phyloP scores from a whole-genome alignment of 768 basidiomycete species.

The Auriscalpium vulgare region DNA sequence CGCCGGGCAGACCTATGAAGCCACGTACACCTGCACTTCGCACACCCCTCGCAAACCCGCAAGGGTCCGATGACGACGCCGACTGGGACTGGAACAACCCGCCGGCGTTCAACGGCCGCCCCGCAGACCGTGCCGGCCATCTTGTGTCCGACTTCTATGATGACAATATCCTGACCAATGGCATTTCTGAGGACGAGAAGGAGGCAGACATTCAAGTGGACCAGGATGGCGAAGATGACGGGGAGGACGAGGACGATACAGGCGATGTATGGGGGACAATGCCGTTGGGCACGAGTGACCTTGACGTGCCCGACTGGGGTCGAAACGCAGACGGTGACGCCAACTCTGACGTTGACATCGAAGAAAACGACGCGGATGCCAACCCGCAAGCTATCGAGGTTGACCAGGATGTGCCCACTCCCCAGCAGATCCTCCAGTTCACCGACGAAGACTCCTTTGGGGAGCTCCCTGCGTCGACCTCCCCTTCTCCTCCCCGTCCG shows the following conservation, averaged over 20 bases:
- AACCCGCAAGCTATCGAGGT: too few species aligned
- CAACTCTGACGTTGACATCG: too few species aligned
- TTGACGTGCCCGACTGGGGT: too few species aligned
- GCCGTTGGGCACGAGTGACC: neutral
- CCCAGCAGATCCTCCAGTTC: conserved; percentile 3
- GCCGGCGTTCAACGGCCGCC: neutral
- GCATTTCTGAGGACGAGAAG: neutral
- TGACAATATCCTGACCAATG: neutral
- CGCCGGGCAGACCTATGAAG: too few species aligned
- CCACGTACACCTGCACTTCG: too few species aligned
- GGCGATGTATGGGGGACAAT: conserved; percentile 7
- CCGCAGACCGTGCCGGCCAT: neutral
- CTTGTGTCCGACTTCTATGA: neutral
- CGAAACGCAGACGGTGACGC: too few species aligned
- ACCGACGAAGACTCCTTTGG: conserved; percentile 12
- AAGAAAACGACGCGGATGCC: too few species aligned
- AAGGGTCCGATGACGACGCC: neutral
- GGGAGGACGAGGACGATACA: conserved; percentile 1
- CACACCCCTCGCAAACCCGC: too few species aligned
- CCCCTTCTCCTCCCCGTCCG: conserved; percentile 1
- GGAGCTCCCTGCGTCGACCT: conserved; percentile 11
- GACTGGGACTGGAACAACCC: neutral
- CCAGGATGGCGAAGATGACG: neutral
- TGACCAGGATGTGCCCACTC: too few species aligned
- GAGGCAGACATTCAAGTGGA: conserved; percentile 5